These are phyloP conservation scores for Yamadazyma triangularis DNA, from an alignment of 1,139 yeast genomes.

Conservation along the genomic window DNA sequence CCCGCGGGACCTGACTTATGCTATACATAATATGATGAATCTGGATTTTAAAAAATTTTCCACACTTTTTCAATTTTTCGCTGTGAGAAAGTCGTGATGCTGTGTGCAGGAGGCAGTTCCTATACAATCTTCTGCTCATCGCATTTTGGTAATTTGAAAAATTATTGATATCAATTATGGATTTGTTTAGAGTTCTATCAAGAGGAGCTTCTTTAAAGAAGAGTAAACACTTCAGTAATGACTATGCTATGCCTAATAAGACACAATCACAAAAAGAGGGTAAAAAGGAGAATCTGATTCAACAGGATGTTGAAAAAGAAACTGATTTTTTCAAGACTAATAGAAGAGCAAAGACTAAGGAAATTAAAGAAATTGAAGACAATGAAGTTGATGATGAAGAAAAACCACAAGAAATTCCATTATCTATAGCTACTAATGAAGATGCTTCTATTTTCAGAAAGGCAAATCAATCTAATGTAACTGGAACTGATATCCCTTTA, in stretches of 20 bases:
- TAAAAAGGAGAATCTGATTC: slow-evolving; percentile 13
- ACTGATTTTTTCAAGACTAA: slow-evolving; percentile 22
- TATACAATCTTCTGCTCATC: slow-evolving; percentile 2
- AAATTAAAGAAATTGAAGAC: slow-evolving; percentile 67
- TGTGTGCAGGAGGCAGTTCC: too few species aligned
- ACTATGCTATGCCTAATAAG: slow-evolving; percentile 39
- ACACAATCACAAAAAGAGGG: slow-evolving; percentile 12
- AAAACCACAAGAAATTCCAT: slow-evolving; percentile 24
- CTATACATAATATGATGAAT: too few species aligned
- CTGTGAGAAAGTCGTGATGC: too few species aligned
- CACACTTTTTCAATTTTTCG: too few species aligned
- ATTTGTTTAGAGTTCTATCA: slow-evolving; percentile 77
- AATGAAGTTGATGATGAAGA: too few species aligned
- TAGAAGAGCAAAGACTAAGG: slow-evolving; percentile 41
- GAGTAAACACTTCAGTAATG: slow-evolving; percentile 38
- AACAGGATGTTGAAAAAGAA: slow-evolving; percentile 12
- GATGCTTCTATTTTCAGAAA: slow-evolving; percentile 59
- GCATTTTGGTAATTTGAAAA: slow-evolving; percentile 3
- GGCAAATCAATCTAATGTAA: slow-evolving; percentile 54
- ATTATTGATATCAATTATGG: slow-evolving; percentile 47
- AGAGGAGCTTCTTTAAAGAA: slow-evolving; percentile 81
- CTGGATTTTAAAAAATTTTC: too few species aligned
- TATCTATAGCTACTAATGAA: slow-evolving; percentile 45
- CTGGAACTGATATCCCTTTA: slow-evolving; percentile 76
- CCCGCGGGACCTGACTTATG: too few species aligned